Evolutionary conservation across 2,329 filamentous ascomycete species (phyloP), one percentile per base, ranked within the genome.

Genomic region (Fusarium mexicanum): DNA sequence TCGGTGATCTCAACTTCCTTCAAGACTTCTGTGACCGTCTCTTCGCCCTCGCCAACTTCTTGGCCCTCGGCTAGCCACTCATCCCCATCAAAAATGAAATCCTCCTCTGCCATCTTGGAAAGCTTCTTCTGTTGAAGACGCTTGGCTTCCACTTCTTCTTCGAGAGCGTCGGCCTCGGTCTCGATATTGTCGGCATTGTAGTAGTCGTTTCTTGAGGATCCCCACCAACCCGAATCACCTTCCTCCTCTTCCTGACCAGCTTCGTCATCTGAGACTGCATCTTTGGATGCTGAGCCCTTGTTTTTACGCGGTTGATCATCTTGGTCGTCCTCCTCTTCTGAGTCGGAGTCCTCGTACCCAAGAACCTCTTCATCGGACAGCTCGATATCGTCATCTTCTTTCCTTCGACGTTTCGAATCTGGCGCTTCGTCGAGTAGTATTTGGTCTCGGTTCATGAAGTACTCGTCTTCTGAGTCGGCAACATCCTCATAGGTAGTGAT

Each of bases 391-490:
- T 96, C 90, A 79, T 96, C 92, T 65, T 91, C 87, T 76, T 91
- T 92, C 77, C 92, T 91, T 79, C 91, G 88, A 74, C 94, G 91
- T 85, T 98, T 98, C 37, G 91, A 91, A 44, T 90, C 89, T 20
- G 92, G 94, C 40, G 88, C 92, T 75, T 98, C 94, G 37, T 97
- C 94, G 43, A 99, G 88, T 78, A 96, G 84, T 72, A 99, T 91
- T 80, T 94, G 92, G 83, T 99, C 96, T 74, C 93, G 90, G 73
- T 95, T 92, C 68, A 95, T 87, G 79, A 96, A 94, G 81, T 98
- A 97, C 81, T 98, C 94, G 82, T 99, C 96, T 82, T 98, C 94
- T 3, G 95, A 97, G 81, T 98, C 92, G 74, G 95, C 94, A 77
- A 99, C 92, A 83, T 97, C 94, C 82, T 96, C 91, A 82, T 89